Conservation (phyloP, 2,329 filamentous ascomycete genomes). For the Plectosphaerella sp. region DNA sequence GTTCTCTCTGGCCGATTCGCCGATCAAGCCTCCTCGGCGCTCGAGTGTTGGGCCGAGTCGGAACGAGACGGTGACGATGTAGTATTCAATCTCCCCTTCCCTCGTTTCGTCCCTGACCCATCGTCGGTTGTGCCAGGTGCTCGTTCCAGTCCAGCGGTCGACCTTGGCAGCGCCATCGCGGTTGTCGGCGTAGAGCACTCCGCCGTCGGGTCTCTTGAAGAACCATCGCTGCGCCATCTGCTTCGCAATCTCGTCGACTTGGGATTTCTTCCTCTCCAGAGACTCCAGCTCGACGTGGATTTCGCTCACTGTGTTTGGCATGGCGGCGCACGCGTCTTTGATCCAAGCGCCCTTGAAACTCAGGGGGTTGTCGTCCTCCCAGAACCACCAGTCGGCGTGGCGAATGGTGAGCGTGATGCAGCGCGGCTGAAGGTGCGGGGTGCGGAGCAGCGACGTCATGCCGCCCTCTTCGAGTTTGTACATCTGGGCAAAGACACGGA, state of each 20-base stretch:
- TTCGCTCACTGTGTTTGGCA: constrained; percentile 24
- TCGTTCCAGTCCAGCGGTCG: constrained; percentile 38
- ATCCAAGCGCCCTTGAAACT: constrained; percentile 32
- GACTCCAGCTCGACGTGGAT: constrained; percentile 44
- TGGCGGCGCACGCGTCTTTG: constrained; percentile 13
- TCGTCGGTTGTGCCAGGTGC: constrained; percentile 29
- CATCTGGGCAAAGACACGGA: constrained; percentile 39
- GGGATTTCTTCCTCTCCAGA: constrained; percentile 35
- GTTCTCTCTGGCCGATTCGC: neutral
- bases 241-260: constrained; percentile 39
- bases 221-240: constrained; percentile 20
- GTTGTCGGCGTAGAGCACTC: constrained; percentile 21
- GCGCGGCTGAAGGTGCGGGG: constrained; percentile 24
- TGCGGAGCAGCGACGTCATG: constrained; percentile 19
- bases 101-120: constrained; percentile 38
- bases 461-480: constrained; percentile 26
- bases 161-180: constrained; percentile 16
- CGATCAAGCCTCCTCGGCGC: neutral
- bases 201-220: constrained; percentile 26
- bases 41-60: constrained; percentile 13
- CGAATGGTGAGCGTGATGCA: constrained; percentile 39
- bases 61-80: constrained; percentile 35
- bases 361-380: constrained; percentile 32
- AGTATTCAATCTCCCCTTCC: constrained; percentile 33
- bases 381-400: constrained; percentile 44